Base-by-base conservation (phyloP, 2,329 filamentous ascomycete species). In the Peltaster fructicola region DNA sequence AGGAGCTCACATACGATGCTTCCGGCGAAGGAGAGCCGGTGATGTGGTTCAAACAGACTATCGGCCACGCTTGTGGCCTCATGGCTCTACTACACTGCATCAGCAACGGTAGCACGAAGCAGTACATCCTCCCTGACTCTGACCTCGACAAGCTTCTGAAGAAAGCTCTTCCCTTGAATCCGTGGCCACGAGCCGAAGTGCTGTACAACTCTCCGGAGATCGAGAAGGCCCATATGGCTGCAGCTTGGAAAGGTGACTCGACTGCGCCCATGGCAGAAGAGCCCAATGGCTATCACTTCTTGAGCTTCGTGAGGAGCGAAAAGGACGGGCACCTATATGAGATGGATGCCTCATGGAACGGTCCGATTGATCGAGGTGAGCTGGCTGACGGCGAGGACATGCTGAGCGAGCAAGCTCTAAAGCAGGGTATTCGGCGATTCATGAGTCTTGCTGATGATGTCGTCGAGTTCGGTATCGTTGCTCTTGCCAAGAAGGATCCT, bases 11-110 rank as follows among this genome's bases (percentile, higher is more conserved):
- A 7, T 68, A 69, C 35, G 35, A 50, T 4, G 55, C 54, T 7
- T 53, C 38, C 11, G 64, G 64, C 12, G 41, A 50, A 0, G 34
- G 49, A 2, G 63, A 69, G 30, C 61, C 63, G 0, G 55, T 68
- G 4, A 45, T 68, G 12, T 71, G 65, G 64, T 67, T 65, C 43
- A 57, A 54, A 31, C 66, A 71, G 35, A 69, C 61, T 2, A 68
- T 69, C 28, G 54, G 59, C 9, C 52, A 70, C 36, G 61, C 64
- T 1, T 71, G 67, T 36, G 67, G 66, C 0, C 48, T 62, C n/a
- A 68, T 70, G 31, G 64, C 59, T 2, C 43, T 69, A 2, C 43
- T 70, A 3, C 66, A 71, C 38, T 53, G 54, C 30, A 36, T 68
- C 12, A 48, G 54, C 23, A 72, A 70, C 38, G 56, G 60, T 9